Evolutionary conservation across 2,329 filamentous ascomycete genomes (phyloP), one percentile per base, ranked within the genome.

Genomic region (Metarhizium sp.): DNA sequence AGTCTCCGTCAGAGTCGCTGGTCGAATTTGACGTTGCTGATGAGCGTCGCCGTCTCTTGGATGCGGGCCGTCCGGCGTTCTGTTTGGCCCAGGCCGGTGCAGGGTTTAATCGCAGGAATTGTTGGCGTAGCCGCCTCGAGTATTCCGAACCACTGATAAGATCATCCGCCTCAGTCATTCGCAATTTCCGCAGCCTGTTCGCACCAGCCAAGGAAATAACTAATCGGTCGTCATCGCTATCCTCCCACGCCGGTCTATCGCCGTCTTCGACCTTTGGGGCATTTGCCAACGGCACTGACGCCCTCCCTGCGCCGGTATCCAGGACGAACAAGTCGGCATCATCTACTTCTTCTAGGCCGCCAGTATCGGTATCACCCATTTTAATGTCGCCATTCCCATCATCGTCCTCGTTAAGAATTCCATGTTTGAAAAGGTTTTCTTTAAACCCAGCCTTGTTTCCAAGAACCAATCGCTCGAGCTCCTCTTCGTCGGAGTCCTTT

Each of bases 181-280:
- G 82, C 59, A 99, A 76, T 71, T 97, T 97, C 61, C 92, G 83
- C 66, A 96, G 70, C 60, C 88, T 81, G 48, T 86, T 84, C 13
- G 30, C 34, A 30, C 83, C 81, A 3, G 90, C 87, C 43, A 99
- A 78, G 14, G 92, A 97, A 51, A 99, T 80, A 6, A 84, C 82
- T 59, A 96, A 75, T 54, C 89, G 82, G 66, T 97, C 94, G 66
- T 99, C 94, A 64, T 99, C 94, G 70, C 92, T 97, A 68, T 99
- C 94, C 62, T 92, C 85, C 94, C 94, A 99, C 1, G 84, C 88
- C 2, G 86, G 78, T 20, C 76, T 75, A 46, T 79, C 74, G 50
- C 59, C 64, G 16, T 65, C 60, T 14, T 60, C 56, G 13, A 54
- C 51, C 20, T 63, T 60, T 6, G 56, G 62, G 32, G 59, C 58